Evolutionary conservation across 257 asterid genomes (phyloP).

Genomic region (Perilla frutescens): DNA sequence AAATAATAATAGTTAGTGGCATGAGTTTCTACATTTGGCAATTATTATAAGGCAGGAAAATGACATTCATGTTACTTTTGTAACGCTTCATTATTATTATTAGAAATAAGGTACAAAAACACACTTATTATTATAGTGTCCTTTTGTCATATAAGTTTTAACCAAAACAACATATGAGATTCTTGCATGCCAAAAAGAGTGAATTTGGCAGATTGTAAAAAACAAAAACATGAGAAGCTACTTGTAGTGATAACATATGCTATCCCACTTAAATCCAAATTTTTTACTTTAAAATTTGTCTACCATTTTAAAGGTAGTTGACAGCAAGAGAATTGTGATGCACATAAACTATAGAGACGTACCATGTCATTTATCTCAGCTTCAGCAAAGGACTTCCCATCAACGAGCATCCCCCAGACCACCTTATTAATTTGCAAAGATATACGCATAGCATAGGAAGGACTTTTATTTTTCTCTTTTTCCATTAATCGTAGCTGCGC

Average conservation of each 20-base stretch:
- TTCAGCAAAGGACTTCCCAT: slow-evolving; percentile 97
- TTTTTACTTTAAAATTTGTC: too few relatives aligned
- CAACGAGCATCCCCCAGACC: slow-evolving; percentile 97
- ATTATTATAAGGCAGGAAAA: neutral
- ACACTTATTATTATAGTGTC: too few relatives aligned
- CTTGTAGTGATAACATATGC: slow-evolving; percentile 23
- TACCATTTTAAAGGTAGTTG: too few relatives aligned
- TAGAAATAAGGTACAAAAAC: too few relatives aligned
- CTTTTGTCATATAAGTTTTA: too few relatives aligned
- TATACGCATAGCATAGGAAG: slow-evolving; percentile 98
- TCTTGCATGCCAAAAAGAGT: neutral
- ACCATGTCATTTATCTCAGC: slow-evolving; percentile 99
- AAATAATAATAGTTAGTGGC: neutral
- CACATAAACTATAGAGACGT: slow-evolving; percentile 36
- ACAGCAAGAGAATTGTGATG: slow-evolving; percentile 3
- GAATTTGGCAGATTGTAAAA: slow-evolving; percentile 12
- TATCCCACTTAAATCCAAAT: slow-evolving; percentile 21
- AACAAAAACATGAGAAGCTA: slow-evolving; percentile 27
- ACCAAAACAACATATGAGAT: too few relatives aligned
- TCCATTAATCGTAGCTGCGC: slow-evolving; percentile 95
- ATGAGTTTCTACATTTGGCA: neutral
- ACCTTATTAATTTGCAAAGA: slow-evolving; percentile 89
- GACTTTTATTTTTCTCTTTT: slow-evolving; percentile 95
- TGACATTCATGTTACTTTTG: too few relatives aligned
- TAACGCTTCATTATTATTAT: too few relatives aligned